Evolutionary conservation across 2,329 filamentous ascomycete species (phyloP).

Genomic region (Amphichorda felina): DNA sequence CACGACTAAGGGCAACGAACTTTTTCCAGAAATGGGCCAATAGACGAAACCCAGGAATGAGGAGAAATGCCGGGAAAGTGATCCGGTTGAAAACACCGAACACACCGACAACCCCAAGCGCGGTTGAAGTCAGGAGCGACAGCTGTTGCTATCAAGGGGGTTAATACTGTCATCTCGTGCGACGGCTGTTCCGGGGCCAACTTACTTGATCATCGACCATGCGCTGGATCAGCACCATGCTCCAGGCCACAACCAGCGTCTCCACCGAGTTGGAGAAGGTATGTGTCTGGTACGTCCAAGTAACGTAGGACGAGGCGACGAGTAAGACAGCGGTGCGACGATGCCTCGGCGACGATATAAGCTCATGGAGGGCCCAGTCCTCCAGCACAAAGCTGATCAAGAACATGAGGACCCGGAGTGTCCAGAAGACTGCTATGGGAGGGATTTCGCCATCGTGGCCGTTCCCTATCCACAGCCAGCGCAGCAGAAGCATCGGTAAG

Average conservation of each 20-base stretch:
- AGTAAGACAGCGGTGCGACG: conserved; percentile 68
- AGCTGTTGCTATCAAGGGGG: conserved; percentile 47
- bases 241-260: conserved; percentile 87
- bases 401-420: conserved; percentile 83
- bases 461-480: conserved; percentile 85
- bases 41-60: conserved; percentile 73
- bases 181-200: conserved; percentile 3
- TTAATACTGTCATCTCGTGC: too few species aligned
- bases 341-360: conserved; percentile 63
- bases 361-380: conserved; percentile 93
- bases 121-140: conserved; percentile 61
- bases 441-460: conserved; percentile 65
- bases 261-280: conserved; percentile 98
- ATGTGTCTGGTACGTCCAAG: conserved; percentile 97
- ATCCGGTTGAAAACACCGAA: conserved; percentile 94
- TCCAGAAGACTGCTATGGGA: conserved; percentile 83
- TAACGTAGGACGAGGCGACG: conserved; percentile 93
- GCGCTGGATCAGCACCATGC: conserved; percentile 78
- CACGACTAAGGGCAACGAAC: too few species aligned
- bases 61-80: conserved; percentile 86
- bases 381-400: conserved; percentile 89
- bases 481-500: conserved; percentile 81
- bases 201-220: conserved; percentile 69
- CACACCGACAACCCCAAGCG: conserved; percentile 71
- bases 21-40: conserved; percentile 76